Base-by-base conservation (phyloP, 495 filamentous ascomycete species). In the Poronia punctata region DNA sequence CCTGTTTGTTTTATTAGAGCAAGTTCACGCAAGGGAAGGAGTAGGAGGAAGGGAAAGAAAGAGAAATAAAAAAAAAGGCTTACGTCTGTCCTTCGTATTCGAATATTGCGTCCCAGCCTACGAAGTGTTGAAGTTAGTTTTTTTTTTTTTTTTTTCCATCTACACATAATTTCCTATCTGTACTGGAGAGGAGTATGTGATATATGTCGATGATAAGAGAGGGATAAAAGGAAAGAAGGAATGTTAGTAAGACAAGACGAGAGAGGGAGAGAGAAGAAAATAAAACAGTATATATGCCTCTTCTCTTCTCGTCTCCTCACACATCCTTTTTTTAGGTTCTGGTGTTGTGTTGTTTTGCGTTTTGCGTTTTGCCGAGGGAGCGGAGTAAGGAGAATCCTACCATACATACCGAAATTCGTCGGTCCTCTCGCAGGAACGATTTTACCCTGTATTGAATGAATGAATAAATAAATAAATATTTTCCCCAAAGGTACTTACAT, bases 51-150 rank as follows among this genome's bases (percentile, higher is more conserved):
- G 3, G 25, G n/a, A 37, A 25, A n/a, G 14, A 39, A 16, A 32
- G 3, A 18, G 18, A 0, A 19, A n/a, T 18, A 7, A 22, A 24
- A 27, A 22, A 27, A 66, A n/a, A n/a, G n/a, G n/a, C 75, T 62
- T 63, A 97, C 64, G 92, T 98, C 64, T 87, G 66, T 33, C 89
- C 90, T 48, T 90, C 76, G 52, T 92, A 89, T 65, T 99, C 92
- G 52, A 99, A 99, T 34, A 94, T 84, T 0, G 93, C 78, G 58
- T 99, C 92, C 92, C 93, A 97, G 9, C 88, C 88, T 88, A 28
- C n/a, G n/a, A n/a, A n/a, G 4, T 11, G 2, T 26, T 2, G 15
- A 31, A 3, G 20, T 50, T 43, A 52, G 42, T 50, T 5, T 7
- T 44, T 8, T 12, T 38, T 3, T 15, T 18, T n/a, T n/a, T n/a